Evolutionary conservation across 352 stramenopile species (phyloP).

Genomic region (Globisporangium carolinianum): DNA sequence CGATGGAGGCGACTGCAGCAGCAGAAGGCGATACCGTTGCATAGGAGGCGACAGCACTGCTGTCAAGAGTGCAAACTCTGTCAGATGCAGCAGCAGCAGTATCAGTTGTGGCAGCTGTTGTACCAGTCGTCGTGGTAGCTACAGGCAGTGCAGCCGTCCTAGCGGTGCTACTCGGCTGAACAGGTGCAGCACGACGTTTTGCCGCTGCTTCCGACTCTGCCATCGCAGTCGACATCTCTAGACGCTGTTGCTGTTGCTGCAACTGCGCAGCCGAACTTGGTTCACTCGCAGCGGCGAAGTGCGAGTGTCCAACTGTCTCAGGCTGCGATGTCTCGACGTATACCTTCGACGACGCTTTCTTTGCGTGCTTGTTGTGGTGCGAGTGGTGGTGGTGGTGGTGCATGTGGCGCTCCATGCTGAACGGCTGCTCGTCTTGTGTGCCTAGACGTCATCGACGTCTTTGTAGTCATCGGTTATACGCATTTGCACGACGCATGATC

Average conservation of each 20-base stretch:
- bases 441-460: no score
- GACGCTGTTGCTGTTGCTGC: not conserved
- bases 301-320: not conserved
- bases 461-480: no score
- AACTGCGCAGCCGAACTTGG: not conserved
- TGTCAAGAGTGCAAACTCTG: not conserved
- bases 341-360: constrained; percentile 19
- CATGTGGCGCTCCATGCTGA: not conserved
- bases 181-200: not conserved
- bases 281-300: not conserved
- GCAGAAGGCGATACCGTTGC: not conserved
- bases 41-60: not conserved
- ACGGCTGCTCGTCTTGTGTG: no score
- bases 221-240: not conserved
- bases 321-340: constrained; percentile 15
- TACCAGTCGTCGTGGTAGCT: not conserved
- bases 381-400: not conserved
- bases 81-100: not conserved
- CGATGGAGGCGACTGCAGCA: not conserved
- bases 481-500: no score
- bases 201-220: not conserved
- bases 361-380: constrained; percentile 3
- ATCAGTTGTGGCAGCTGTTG: not conserved
- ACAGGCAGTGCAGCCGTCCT: no score
- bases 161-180: not conserved